Evolutionary conservation across 164 flowering plant genomes (phyloP), one percentile per base, ranked within the genome.

Genomic region (Santalum album): DNA sequence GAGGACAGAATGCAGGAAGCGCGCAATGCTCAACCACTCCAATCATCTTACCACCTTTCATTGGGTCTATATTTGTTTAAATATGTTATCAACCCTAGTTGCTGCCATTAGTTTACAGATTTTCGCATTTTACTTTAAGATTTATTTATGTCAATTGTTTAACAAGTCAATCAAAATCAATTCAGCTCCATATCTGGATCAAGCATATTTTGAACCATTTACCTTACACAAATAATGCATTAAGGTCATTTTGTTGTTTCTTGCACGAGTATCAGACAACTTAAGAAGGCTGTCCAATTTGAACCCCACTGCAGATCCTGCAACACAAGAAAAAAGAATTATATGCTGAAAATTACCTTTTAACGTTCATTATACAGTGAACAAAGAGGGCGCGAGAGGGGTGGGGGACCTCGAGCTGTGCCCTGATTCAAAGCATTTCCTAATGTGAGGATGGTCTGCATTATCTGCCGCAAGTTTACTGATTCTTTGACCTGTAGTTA

Each of bases 171-270:
- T n/a, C n/a, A n/a, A n/a, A n/a, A n/a, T n/a, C n/a, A n/a, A n/a
- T n/a, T 29, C 9, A 29, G 6, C 4, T 36, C 15, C 40, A 6
- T 36, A 6, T 36, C 12, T 36, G 6, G 12, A 12, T 14, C 1
- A 36, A 7, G n/a, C n/a, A 39, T 3, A 7, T 53, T 32, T 19
- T 2, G 25, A 43, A 22, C 35, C 22, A 23, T 54, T 47, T 72
- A 91, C 98, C 98, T 92, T 92, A 75, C 98, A 92, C 48, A 92
- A 69, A 62, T 92, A 92, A 65, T 92, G 98, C 98, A 92, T 92
- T 53, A 92, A 66, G 54, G 98, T 92, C 96, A 89, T 85, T 66
- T 85, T 92, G 75, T 77, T 89, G 74, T 92, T 89, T 73, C 78
- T 83, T 49, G 96, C 99, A 56, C 99, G 99, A 27, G 99, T 92